Base-by-base conservation (phyloP, 129 eudicot species). In the Ambrosia trifida region DNA sequence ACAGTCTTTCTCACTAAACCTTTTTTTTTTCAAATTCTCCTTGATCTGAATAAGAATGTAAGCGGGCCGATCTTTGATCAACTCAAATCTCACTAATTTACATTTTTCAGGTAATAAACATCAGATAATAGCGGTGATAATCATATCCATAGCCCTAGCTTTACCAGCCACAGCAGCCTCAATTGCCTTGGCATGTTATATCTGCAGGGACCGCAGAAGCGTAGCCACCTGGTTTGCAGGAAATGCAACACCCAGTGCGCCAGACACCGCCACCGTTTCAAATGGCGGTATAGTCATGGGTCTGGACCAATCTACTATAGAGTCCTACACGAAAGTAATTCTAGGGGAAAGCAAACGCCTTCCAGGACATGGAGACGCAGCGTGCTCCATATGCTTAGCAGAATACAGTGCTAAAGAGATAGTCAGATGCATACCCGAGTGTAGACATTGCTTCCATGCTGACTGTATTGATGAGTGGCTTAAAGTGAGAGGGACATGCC, bases 391-490 rank as follows among this genome's bases (percentile, higher is more conserved):
- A 78, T 91, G 97, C 75, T 36, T 85, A 35, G 70, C 85, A 4
- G 95, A 91, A 11, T 91, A 83, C 43, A 49, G 61, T 45, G 86
- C 86, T 5, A 80, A 75, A 46, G 91, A 91, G 35, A 79, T 60
- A 0, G 57, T 91, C 0, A 79, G 91, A 68, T 79, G 87, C 75
- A 83, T 91, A 11, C 95, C 95, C 16, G 86, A 83, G 52, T 91
- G 97, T 57, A 74, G 79, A 64, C 97, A 91, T 74, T 87, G 89
- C 78, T 91, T 91, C 72, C 97, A 91, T 73, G 78, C 95, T 2
- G 82, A 82, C 0, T 91, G 95, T 53, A 78, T 91, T 6, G 95
- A 88, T 24, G 91, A 85, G 73, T 91, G 97, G 97, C 78, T 91
- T 14, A 65, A 79, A 50, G 41, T 81, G 77, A 88, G 85, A 18